These are phyloP conservation scores for Dichomitus squalens DNA, from an alignment of 1,284 basidiomycete species.

Conservation along the genomic window DNA sequence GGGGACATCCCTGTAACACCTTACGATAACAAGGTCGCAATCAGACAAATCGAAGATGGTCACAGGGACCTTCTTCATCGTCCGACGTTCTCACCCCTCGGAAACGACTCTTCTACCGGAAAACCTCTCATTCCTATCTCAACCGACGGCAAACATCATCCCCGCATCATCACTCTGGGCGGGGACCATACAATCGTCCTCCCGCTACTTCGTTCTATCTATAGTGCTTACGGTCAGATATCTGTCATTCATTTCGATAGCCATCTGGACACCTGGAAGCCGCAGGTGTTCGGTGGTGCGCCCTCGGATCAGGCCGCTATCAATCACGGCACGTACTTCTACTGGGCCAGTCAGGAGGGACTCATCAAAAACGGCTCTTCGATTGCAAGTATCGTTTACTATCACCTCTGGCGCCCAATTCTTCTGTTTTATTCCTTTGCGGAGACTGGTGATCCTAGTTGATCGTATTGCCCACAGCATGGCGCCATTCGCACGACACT, in stretches of 20 bases:
- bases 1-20: conserved; percentile 65
- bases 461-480: conserved; percentile 57
- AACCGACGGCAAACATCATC: conserved; percentile 65
- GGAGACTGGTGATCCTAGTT: conserved; percentile 69
- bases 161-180: conserved; percentile 72
- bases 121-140: conserved; percentile 55
- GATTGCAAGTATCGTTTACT: conserved; percentile 69
- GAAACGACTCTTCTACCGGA: conserved; percentile 61
- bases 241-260: conserved; percentile 83
- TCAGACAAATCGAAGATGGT: conserved; percentile 72
- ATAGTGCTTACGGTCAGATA: conserved; percentile 70
- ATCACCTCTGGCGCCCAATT: conserved; percentile 19
- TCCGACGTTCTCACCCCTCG: conserved; percentile 58
- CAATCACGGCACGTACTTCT: conserved; percentile 80
- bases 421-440: conserved; percentile 13
- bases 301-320: conserved; percentile 68
- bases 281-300: conserved; percentile 68
- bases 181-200: conserved; percentile 80
- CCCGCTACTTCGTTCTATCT: conserved; percentile 64
- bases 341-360: conserved; percentile 77
- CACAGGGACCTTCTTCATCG: conserved; percentile 67
- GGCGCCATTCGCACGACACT: conserved; percentile 79
- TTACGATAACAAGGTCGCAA: conserved; percentile 70
- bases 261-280: conserved; percentile 75
- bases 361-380: conserved; percentile 76